Conservation (phyloP, 139 green algal genomes). For the Choricystis sp. region DNA sequence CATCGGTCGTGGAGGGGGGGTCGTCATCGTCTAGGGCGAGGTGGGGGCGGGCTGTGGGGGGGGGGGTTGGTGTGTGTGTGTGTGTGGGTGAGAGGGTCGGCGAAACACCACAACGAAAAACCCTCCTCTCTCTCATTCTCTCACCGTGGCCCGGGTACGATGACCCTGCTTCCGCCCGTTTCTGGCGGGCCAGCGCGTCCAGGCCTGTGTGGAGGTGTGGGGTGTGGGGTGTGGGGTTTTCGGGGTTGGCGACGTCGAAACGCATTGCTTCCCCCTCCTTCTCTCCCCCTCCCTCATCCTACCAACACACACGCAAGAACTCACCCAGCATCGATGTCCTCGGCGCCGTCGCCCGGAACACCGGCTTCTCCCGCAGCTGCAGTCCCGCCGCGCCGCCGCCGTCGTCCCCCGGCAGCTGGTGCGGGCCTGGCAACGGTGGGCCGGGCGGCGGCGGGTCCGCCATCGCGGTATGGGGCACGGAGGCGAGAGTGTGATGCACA, state of each 20-base stretch:
- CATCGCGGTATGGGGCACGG: background rate
- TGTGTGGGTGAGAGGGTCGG: too few relatives aligned
- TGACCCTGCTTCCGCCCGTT: too few relatives aligned
- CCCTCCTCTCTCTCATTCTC: conserved; percentile 2
- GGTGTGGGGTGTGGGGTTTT: background rate
- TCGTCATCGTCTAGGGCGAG: too few relatives aligned
- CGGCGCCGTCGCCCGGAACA: background rate
- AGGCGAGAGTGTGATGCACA: too few relatives aligned
- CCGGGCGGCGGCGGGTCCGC: background rate
- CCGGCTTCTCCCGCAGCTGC: background rate
- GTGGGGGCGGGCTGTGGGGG: background rate
- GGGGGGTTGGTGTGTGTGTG: background rate
- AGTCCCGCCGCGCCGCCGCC: background rate
- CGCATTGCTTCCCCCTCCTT: background rate
- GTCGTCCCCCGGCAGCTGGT: background rate
- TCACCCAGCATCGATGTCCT: background rate
- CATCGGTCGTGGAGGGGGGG: too few relatives aligned
- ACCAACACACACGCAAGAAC: background rate
- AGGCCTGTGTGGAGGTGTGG: conserved; percentile 6
- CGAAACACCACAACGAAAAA: too few relatives aligned
- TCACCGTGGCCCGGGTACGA: too few relatives aligned
- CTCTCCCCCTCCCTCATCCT: background rate
- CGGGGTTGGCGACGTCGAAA: background rate
- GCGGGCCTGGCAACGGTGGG: too few relatives aligned
- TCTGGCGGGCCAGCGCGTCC: conserved; percentile 6